These are phyloP conservation scores for Narthecium ossifragum DNA, from an alignment of 106 monocot species.

Conservation along the genomic window DNA sequence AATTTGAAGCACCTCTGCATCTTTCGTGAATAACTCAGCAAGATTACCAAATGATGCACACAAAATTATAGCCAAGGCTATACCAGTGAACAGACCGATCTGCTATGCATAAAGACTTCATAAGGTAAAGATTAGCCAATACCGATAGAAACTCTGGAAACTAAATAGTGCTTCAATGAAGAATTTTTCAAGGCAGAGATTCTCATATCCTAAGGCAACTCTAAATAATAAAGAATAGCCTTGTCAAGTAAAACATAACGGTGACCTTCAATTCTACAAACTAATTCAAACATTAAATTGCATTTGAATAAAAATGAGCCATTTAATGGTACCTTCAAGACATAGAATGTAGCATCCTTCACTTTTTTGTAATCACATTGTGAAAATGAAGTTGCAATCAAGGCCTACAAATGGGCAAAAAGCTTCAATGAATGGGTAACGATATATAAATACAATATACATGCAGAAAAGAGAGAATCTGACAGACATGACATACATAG, in stretches of 20 bases:
- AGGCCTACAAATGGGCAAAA: slow-evolving; percentile 35
- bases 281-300: too few species aligned
- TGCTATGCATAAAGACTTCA: too few species aligned
- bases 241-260: too few species aligned
- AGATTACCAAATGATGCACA: slow-evolving; percentile 65
- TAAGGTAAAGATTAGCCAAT: too few species aligned
- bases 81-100: slow-evolving; percentile 65
- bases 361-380: slow-evolving; percentile 75
- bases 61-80: slow-evolving; percentile 55
- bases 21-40: slow-evolving; percentile 78
- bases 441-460: background rate
- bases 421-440: too few species aligned
- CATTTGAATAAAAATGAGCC: background rate
- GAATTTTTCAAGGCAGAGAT: too few species aligned
- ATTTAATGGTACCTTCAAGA: slow-evolving; percentile 56
- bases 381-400: slow-evolving; percentile 88
- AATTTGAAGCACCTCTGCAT: slow-evolving; percentile 62
- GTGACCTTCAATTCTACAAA: too few species aligned
- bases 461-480: background rate
- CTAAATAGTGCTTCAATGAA: too few species aligned
- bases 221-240: too few species aligned
- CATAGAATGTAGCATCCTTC: slow-evolving; percentile 52
- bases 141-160: too few species aligned
- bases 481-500: background rate
- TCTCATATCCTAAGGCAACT: background rate